These are phyloP conservation scores for Talaromyces sp. DNA, from an alignment of 2,329 filamentous ascomycete species.

Conservation along the genomic window DNA sequence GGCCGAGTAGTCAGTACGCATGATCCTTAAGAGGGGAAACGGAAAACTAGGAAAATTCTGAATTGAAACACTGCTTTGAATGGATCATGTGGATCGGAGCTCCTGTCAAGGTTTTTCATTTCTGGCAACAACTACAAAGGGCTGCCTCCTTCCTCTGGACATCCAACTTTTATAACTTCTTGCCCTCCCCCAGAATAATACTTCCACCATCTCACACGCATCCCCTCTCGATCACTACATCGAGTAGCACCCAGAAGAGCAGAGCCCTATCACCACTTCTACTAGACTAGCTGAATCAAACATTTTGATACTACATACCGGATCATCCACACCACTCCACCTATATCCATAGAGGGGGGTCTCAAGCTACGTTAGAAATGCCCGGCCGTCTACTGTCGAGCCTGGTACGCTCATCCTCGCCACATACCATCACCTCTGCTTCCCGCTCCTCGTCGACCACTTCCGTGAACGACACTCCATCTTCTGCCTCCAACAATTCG, in stretches of 20 bases:
- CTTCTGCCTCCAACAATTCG: background rate
- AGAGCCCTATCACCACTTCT: background rate
- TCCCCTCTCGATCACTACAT: background rate
- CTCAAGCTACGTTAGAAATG: slow-evolving; percentile 24
- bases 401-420: slow-evolving; percentile 35
- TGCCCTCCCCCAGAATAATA: background rate
- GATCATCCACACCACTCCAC: background rate
- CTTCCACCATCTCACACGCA: background rate
- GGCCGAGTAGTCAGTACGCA: background rate
- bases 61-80: background rate
- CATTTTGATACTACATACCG: background rate
- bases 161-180: background rate
- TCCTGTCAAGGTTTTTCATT: slow-evolving; percentile 14
- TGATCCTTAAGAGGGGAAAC: background rate
- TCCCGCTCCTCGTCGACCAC: slow-evolving; percentile 37
- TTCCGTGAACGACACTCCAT: slow-evolving; percentile 33
- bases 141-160: background rate
- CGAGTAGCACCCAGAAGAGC: background rate
- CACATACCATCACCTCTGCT: slow-evolving; percentile 28
- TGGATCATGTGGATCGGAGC: slow-evolving; percentile 10
- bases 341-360: background rate
- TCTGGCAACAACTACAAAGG: slow-evolving; percentile 8
- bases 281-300: background rate
- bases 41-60: background rate
- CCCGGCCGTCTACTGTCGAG: slow-evolving; percentile 41